A percentile compares a stretch with the other conserved stretches of the same genome.
These are phyloP conservation scores for Pichia eremophila DNA, from an alignment of 805 yeast species.

Conservation along the genomic window DNA sequence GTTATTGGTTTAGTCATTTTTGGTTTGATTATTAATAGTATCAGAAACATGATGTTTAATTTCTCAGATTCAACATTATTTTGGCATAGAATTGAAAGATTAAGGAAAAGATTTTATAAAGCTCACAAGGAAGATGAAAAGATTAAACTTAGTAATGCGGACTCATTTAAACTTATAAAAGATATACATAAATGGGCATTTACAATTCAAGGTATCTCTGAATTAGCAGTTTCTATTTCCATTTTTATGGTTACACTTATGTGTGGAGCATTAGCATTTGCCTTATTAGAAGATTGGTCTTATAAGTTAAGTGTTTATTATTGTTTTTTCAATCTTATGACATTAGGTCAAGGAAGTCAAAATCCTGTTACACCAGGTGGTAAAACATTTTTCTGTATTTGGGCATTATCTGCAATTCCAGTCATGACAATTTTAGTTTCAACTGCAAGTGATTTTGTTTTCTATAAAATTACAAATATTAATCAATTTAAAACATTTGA, in stretches of 20 bases:
- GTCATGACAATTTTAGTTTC: slow-evolving; percentile 76
- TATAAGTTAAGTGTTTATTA: slow-evolving; percentile 70
- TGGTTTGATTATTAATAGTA: slow-evolving; percentile 66
- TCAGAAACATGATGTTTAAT: slow-evolving; percentile 54
- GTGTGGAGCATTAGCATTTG: slow-evolving; percentile 61
- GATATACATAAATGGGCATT: slow-evolving; percentile 35
- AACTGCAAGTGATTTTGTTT: slow-evolving; percentile 54
- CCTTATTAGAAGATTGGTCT: slow-evolving; percentile 55
- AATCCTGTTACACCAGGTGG: slow-evolving; percentile 59
- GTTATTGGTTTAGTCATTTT: slow-evolving; percentile 60
- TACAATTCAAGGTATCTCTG: slow-evolving; percentile 28
- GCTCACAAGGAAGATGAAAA: neutral
- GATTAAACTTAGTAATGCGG: slow-evolving; percentile 25
- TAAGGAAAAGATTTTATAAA: slow-evolving; percentile 28
- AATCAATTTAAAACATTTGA: slow-evolving; percentile 11
- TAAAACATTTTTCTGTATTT: slow-evolving; percentile 59
- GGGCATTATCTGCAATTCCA: slow-evolving; percentile 82
- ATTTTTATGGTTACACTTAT: slow-evolving; percentile 56
- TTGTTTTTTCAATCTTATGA: slow-evolving; percentile 62
- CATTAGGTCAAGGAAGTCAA: slow-evolving; percentile 81
- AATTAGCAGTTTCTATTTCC: slow-evolving; percentile 31
- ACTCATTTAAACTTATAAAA: slow-evolving; percentile 50
- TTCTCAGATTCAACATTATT: slow-evolving; percentile 53
- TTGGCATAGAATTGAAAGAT: slow-evolving; percentile 54
- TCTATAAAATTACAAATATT: slow-evolving; percentile 21